Conservation (phyloP, 805 yeast genomes). For the Cyberlindnera suaveolens region DNA sequence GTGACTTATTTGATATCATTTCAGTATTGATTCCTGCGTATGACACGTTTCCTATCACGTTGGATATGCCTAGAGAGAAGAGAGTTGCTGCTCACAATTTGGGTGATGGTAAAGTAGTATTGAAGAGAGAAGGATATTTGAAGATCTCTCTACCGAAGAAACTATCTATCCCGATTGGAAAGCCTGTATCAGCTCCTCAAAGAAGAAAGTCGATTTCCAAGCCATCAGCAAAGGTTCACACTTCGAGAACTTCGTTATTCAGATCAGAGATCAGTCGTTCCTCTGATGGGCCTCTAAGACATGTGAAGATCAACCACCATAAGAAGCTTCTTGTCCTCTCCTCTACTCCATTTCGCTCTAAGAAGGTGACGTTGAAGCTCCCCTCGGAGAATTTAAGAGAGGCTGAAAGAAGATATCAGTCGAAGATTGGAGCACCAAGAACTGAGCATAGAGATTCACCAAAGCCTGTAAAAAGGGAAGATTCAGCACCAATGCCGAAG, state of each 20-base stretch:
- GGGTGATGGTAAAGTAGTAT: conserved; percentile 47
- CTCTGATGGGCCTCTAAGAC: conserved; percentile 30
- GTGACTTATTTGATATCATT: conserved; percentile 58
- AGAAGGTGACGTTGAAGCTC: conserved; percentile 8
- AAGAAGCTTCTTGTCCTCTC: conserved; percentile 35
- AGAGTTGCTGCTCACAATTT: conserved; percentile 53
- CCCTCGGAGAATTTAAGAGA: conserved; percentile 3
- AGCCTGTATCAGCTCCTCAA: neutral
- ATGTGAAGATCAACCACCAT: conserved; percentile 33
- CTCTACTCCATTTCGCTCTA: conserved; percentile 32
- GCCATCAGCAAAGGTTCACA: neutral
- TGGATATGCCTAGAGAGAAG: conserved; percentile 64
- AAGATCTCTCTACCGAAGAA: conserved; percentile 17
- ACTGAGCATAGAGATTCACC: too few species aligned
- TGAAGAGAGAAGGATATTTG: conserved; percentile 46
- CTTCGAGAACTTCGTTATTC: conserved; percentile 1
- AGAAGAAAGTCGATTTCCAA: neutral
- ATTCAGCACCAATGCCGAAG: conserved; percentile 7
- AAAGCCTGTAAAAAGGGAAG: neutral
- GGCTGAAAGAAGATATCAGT: neutral
- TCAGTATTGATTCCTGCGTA: conserved; percentile 58
- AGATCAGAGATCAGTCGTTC: conserved; percentile 18
- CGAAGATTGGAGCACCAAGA: too few species aligned
- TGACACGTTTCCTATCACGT: conserved; percentile 53
- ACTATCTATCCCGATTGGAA: neutral